phyloP scores from a whole-genome alignment of 768 basidiomycete genomes.

The Collybiopsis luxurians region DNA sequence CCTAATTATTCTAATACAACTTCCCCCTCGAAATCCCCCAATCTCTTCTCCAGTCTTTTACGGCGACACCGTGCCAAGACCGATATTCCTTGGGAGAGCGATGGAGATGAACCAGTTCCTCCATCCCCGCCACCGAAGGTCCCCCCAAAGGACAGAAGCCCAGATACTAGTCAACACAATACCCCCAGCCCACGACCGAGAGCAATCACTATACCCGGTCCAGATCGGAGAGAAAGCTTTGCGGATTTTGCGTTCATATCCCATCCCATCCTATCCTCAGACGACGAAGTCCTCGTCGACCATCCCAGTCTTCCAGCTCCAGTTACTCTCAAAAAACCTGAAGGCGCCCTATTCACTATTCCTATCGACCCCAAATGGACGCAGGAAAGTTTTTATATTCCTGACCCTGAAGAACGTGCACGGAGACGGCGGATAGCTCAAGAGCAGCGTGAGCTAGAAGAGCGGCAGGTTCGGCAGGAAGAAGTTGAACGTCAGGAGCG shows the following conservation, averaged over 20 bases:
- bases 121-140: conserved; percentile 22
- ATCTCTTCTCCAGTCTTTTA: conserved; percentile 32
- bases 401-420: conserved; percentile 21
- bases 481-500: conserved; percentile 42
- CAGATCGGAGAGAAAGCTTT: conserved; percentile 26
- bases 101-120: conserved; percentile 32
- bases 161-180: conserved; percentile 6
- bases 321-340: conserved; percentile 12
- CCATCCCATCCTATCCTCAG: conserved; percentile 26
- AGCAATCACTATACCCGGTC: conserved; percentile 5
- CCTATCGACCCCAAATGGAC: conserved; percentile 38
- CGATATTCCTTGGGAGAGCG: conserved; percentile 15
- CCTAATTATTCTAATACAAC: conserved; percentile 6
- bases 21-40: conserved; percentile 26
- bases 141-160: conserved; percentile 6
- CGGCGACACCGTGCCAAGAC: conserved; percentile 28
- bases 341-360: conserved; percentile 13
- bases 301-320: conserved; percentile 12
- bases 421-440: conserved; percentile 21
- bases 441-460: conserved; percentile 37
- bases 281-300: conserved; percentile 25
- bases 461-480: conserved; percentile 38
- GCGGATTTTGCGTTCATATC: conserved; percentile 41
- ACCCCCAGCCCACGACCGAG: neutral
- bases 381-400: conserved; percentile 16